Evolutionary conservation across 2,329 filamentous ascomycete species (phyloP), one percentile per base, ranked within the genome.

Genomic region (Penicillium crustosum): DNA sequence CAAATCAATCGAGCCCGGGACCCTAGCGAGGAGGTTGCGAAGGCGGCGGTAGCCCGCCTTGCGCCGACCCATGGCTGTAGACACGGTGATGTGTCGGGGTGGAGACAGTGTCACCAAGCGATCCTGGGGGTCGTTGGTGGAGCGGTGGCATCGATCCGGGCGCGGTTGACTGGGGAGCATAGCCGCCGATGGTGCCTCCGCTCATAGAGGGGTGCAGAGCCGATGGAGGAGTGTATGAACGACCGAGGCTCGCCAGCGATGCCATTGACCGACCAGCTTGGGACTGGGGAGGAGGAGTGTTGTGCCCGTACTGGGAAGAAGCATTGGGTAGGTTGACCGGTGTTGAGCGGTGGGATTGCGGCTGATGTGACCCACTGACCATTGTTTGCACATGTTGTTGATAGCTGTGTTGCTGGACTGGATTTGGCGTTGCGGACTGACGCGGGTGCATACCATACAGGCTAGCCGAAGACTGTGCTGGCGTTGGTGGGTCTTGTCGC

Each of bases 161-260:
- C 12, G 59, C 49, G 1, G 68, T 58, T 44, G 69, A 58, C 8
- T 66, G 66, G 6, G 67, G 64, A 6, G 67, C 68, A 61, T 75
- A 75, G 19, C 62, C 38, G 10, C 49, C 64, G 54, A 75, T 62
- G 10, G 70, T 65, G 21, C 67, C 54, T 23, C 71, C 67, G 12
- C 67, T 60, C 19, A 64, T 57, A 1, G 67, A 66, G 15, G 69
- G 70, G 43, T 72, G 68, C 45, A 76, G 43, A 19, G 66, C 64
- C 6, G 73, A 62, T 1, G 75, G 75, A n/a, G 76, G 76, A 3
- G 75, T 77, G 54, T 73, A 78, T 9, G 76, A 73, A 38, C 75
- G 70, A 15, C 67, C 71, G 25, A 76, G 65, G 15, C 60, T 61
- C 36, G 71, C 62, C 27, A 68, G 53, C 33, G 66, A 58, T 25